Evolutionary conservation across 169 alveolate genomes (phyloP).

Genomic region (Neospora caninum): DNA sequence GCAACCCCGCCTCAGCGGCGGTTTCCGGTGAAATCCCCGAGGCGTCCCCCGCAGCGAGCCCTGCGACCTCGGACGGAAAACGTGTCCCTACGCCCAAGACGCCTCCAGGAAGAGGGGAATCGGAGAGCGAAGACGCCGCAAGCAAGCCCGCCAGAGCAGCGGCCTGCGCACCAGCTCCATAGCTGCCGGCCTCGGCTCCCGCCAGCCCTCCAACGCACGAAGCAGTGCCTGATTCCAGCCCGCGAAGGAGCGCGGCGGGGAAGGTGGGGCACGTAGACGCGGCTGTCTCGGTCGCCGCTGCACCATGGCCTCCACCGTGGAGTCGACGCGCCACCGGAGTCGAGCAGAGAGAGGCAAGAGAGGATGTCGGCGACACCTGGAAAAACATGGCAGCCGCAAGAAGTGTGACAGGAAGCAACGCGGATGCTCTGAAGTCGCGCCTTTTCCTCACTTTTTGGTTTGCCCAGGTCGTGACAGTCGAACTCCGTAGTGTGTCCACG

Average conservation of each 20-base stretch:
- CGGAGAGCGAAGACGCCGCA: neutral
- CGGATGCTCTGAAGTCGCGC: too few relatives aligned
- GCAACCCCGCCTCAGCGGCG: neutral
- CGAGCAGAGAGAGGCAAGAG: neutral
- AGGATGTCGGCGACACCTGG: too few relatives aligned
- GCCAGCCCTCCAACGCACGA: neutral
- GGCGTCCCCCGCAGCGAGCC: neutral
- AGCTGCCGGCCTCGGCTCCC: neutral
- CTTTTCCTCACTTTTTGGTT: too few relatives aligned
- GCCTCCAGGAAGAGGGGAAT: neutral
- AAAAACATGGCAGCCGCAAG: too few relatives aligned
- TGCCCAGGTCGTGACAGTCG: too few relatives aligned
- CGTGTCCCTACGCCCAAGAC: neutral
- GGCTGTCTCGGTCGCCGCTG: neutral
- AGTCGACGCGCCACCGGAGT: neutral
- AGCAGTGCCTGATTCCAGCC: neutral
- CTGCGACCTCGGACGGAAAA: neutral
- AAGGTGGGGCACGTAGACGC: neutral
- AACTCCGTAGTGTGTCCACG: too few relatives aligned
- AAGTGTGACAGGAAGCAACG: too few relatives aligned
- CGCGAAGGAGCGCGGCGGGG: neutral
- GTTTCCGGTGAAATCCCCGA: neutral
- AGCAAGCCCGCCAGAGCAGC: neutral
- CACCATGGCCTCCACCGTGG: neutral
- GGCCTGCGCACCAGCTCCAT: neutral